phyloP scores from a whole-genome alignment of 179 eudicot genomes.

The Actinidia arguta region DNA sequence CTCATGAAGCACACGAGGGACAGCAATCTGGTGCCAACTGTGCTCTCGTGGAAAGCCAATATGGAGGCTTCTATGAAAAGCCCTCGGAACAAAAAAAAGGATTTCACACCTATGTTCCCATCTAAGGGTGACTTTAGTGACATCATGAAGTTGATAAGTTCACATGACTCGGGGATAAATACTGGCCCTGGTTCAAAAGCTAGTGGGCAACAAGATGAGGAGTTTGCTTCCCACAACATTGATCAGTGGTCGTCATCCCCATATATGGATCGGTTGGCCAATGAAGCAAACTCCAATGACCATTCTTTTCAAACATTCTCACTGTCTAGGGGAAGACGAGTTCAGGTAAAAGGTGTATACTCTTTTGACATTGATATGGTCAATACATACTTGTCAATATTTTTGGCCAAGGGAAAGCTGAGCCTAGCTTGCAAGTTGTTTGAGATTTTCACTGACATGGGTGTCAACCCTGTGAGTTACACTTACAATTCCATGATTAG shows the following conservation, averaged over 20 bases:
- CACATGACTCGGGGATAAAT: slow-evolving; percentile 26
- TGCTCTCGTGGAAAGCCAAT: slow-evolving; percentile 76
- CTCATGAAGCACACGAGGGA: slow-evolving; percentile 78
- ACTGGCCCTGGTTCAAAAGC: slow-evolving; percentile 16
- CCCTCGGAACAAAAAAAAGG: slow-evolving; percentile 52
- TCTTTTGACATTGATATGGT: slow-evolving; percentile 89
- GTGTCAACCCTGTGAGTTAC: slow-evolving; percentile 69
- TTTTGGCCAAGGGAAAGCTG: slow-evolving; percentile 76
- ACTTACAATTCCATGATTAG: slow-evolving; percentile 88
- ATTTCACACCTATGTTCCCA: slow-evolving; percentile 80
- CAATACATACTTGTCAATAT: slow-evolving; percentile 85
- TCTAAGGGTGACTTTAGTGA: slow-evolving; percentile 54
- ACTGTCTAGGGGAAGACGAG: slow-evolving; percentile 64
- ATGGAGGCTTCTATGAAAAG: slow-evolving; percentile 70
- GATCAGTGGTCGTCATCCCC: slow-evolving; percentile 93
- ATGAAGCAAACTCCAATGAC: slow-evolving; percentile 36
- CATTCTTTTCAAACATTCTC: slow-evolving; percentile 46
- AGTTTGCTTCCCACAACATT: slow-evolving; percentile 24
- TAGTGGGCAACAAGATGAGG: slow-evolving; percentile 31
- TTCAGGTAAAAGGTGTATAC: slow-evolving; percentile 50
- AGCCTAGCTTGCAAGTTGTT: slow-evolving; percentile 88
- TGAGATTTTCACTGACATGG: slow-evolving; percentile 79
- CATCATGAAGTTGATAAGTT: slow-evolving; percentile 37
- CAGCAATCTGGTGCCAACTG: slow-evolving; percentile 56
- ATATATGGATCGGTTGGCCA: slow-evolving; percentile 74